Evolutionary conservation across 140 eudicot genomes (phyloP).

Genomic region (Stevia rebaudiana): DNA sequence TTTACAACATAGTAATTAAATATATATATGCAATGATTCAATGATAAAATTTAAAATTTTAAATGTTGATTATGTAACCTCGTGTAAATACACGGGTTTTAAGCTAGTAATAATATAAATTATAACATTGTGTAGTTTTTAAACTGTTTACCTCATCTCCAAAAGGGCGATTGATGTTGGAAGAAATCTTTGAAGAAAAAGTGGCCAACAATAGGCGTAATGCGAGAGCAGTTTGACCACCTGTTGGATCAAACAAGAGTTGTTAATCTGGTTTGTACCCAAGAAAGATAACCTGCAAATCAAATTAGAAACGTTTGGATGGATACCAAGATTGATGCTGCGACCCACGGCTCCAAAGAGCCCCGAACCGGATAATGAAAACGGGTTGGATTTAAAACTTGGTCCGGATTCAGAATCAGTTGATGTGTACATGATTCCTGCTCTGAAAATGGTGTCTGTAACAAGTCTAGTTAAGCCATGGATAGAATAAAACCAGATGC

Average conservation of each 20-base stretch:
- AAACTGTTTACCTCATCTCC: slow-evolving; percentile 71
- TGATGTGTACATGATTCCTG: slow-evolving; percentile 89
- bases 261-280: not conserved
- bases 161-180: slow-evolving; percentile 74
- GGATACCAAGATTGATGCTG: slow-evolving; percentile 75
- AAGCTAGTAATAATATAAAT: too few relatives aligned
- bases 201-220: slow-evolving; percentile 71
- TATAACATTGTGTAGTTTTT: not conserved
- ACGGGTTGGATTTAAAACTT: slow-evolving; percentile 49
- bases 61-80: too few relatives aligned
- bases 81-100: too few relatives aligned
- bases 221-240: slow-evolving; percentile 91
- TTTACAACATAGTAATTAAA: too few relatives aligned
- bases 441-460: slow-evolving; percentile 84
- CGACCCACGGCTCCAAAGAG: slow-evolving; percentile 78
- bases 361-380: slow-evolving; percentile 72
- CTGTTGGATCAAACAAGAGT: slow-evolving; percentile 26
- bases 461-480: slow-evolving; percentile 68
- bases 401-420: slow-evolving; percentile 40
- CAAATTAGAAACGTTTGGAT: not conserved
- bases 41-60: too few relatives aligned
- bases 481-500: slow-evolving; percentile 16
- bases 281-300: not conserved
- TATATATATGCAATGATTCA: too few relatives aligned
- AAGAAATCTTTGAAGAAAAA: slow-evolving; percentile 76